phyloP scores from a whole-genome alignment of 202 grass and related monocot genomes.

The Bolboschoenoplectus hybrid region DNA sequence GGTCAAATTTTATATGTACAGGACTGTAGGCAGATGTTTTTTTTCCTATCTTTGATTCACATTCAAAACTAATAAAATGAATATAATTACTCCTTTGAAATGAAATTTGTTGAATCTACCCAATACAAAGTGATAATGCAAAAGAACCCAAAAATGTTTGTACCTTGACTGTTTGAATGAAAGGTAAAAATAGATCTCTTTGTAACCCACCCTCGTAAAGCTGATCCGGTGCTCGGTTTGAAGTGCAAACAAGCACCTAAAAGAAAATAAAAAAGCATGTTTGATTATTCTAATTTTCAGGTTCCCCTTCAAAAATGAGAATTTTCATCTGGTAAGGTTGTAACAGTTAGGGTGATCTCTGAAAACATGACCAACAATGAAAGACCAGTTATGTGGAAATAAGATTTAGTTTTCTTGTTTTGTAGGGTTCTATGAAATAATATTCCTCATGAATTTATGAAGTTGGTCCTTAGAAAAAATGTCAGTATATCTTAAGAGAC shows the following conservation, averaged over 20 bases:
- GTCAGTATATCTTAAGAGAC: background rate
- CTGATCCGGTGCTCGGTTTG: slow-evolving; percentile 87
- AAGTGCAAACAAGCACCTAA: slow-evolving; percentile 92
- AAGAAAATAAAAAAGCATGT: slow-evolving; percentile 35
- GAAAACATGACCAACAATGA: background rate
- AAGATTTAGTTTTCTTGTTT: background rate
- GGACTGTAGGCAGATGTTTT: background rate
- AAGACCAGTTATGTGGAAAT: background rate
- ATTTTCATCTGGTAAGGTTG: background rate
- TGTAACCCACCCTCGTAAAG: slow-evolving; percentile 97
- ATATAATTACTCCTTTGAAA: background rate
- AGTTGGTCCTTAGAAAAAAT: slow-evolving; percentile 4
- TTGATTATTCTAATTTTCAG: background rate
- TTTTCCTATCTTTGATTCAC: background rate
- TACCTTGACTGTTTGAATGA: slow-evolving; percentile 91
- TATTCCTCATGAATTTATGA: background rate
- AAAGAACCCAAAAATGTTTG: slow-evolving; percentile 26
- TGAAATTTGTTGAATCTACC: background rate
- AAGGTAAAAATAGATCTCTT: slow-evolving; percentile 86
- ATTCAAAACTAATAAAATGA: background rate
- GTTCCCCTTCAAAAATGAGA: background rate
- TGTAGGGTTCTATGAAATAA: slow-evolving; percentile 4
- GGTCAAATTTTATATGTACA: background rate
- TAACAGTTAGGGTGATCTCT: too few species aligned
- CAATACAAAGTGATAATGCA: background rate